These are phyloP conservation scores for Spizellomyces punctatus DNA, from an alignment of 192 early-diverging fungal species.

Conservation along the genomic window DNA sequence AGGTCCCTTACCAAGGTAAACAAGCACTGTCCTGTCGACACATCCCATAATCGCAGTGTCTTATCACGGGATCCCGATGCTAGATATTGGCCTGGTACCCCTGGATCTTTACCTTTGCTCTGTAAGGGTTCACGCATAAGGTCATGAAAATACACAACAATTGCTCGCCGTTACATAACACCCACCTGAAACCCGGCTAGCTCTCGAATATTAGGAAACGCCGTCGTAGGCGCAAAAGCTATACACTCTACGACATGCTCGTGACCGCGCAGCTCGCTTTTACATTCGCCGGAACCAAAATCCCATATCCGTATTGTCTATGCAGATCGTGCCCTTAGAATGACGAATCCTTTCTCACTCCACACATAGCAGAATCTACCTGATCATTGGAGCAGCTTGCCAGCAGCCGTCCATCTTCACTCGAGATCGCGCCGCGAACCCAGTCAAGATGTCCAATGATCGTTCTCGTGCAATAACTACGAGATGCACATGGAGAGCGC, in stretches of 20 bases:
- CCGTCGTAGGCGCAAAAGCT: conserved; percentile 74
- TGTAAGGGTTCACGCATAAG: too few species aligned
- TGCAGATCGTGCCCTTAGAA: conserved; percentile 1
- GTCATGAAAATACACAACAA: too few species aligned
- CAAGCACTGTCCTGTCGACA: conserved; percentile 66
- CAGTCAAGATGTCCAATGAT: conserved; percentile 83
- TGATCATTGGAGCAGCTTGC: conserved; percentile 86
- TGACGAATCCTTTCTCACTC: background rate
- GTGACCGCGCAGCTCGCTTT: conserved; percentile 83
- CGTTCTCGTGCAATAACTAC: conserved; percentile 79
- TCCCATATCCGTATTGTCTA: conserved; percentile 89
- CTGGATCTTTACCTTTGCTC: conserved; percentile 40
- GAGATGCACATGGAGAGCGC: too few species aligned
- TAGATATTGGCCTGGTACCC: conserved; percentile 67
- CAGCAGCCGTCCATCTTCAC: conserved; percentile 71
- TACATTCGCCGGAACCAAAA: conserved; percentile 67
- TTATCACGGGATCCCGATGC: conserved; percentile 91
- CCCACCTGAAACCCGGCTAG: conserved; percentile 65
- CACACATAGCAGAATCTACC: conserved; percentile 37
- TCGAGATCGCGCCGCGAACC: conserved; percentile 76
- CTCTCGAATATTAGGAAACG: conserved; percentile 69
- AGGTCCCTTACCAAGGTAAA: conserved; percentile 68
- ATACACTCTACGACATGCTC: conserved; percentile 95
- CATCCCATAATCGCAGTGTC: conserved; percentile 70
- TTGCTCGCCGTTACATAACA: background rate